phyloP scores from a whole-genome alignment of 495 filamentous ascomycete genomes.

The Tuber melanosporum region DNA sequence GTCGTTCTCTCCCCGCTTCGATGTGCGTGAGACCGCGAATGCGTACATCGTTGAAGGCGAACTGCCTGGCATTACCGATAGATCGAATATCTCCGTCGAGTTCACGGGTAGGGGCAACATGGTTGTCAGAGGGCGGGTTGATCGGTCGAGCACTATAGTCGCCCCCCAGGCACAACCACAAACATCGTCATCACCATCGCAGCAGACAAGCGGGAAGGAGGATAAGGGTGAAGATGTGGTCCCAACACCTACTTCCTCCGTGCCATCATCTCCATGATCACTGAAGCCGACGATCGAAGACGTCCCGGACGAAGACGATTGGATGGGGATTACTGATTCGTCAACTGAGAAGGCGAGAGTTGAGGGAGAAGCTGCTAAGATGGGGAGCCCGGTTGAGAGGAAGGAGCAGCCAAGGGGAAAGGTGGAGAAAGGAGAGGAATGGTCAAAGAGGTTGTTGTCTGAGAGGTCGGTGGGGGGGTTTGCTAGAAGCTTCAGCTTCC shows the following conservation, averaged over 20 bases:
- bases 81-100: conserved; percentile 72
- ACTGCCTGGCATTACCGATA: conserved; percentile 64
- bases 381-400: conserved; percentile 32
- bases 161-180: conserved; percentile 4
- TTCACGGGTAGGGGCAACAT: conserved; percentile 75
- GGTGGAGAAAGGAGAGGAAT: conserved; percentile 40
- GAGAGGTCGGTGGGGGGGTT: conserved; percentile 80
- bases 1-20: conserved; percentile 69
- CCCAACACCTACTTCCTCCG: conserved; percentile 8
- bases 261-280: conserved; percentile 25
- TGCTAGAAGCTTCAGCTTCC: conserved; percentile 72
- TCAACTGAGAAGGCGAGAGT: conserved; percentile 40
- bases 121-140: conserved; percentile 62
- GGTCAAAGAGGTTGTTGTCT: conserved; percentile 58
- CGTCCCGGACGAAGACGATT: conserved; percentile 42
- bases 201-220: neutral
- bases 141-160: conserved; percentile 49
- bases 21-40: conserved; percentile 63
- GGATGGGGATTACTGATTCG: conserved; percentile 30
- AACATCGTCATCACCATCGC: conserved; percentile 23
- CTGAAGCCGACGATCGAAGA: conserved; percentile 43
- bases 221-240: conserved; percentile 11
- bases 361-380: conserved; percentile 32
- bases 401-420: conserved; percentile 45
- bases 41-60: conserved; percentile 81